Base-by-base conservation (phyloP, 192 early-diverging fungal species). In the Backusella circina region DNA sequence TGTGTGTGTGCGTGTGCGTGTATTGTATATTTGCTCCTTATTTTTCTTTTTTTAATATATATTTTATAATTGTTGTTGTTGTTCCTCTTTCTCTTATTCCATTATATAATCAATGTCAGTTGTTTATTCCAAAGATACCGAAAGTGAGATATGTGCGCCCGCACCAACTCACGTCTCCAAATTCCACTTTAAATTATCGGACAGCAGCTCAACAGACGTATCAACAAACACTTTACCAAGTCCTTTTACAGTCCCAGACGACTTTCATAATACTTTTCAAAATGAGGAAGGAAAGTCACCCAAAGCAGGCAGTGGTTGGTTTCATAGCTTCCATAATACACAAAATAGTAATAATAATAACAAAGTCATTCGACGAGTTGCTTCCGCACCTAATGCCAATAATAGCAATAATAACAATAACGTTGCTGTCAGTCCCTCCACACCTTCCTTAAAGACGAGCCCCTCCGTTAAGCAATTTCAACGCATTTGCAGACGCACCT, bases 401-500 rank as follows among this genome's bases (percentile, higher is more conserved):
- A 66, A 78, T 33, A 70, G 75, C 30, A 73, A 79, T n/a, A 72
- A 67, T n/a, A n/a, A n/a, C n/a, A n/a, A n/a, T n/a, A n/a, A n/a
- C n/a, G 66, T 47, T 51, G 36, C 15, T 30, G 10, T 28, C 51
- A 37, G 35, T n/a, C 28, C 23, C 54, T 37, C 28, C 51, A 64
- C 36, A 37, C 44, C 41, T 44, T 44, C 41, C 18, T 35, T 70
- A 44, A 66, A 44, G 15, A 44, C 41, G 15, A 44, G 41, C 15
- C 38, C 32, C 10, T 13, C 41, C 35, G 39, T 75, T 67, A 71
- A 77, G 39, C 12, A 67, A 76, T 36, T 54, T 64, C 41, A 71
- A 16, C 54, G 57, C 12, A 37, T 74, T 2, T 90, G 95, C 76
- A 87, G 90, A 36, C 84, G 93, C 33, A 94, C 91, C n/a, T 93